These are phyloP conservation scores for Acephala macrosclerotiorum DNA, from an alignment of 2,329 filamentous ascomycete genomes.

Conservation along the genomic window DNA sequence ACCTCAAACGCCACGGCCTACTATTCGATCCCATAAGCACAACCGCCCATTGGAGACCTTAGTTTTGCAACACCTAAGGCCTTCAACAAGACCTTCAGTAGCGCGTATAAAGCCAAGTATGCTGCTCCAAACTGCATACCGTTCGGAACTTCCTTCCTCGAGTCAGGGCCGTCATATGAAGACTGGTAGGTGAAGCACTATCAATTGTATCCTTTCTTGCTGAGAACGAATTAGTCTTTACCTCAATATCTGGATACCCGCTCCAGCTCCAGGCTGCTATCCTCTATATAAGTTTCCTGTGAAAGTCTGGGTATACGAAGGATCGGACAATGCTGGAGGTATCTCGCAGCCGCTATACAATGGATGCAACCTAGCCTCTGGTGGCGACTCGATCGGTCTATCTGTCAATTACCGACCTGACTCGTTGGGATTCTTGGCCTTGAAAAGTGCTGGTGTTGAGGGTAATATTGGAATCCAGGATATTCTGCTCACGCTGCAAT, in stretches of 20 bases:
- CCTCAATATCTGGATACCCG: slow-evolving; percentile 1
- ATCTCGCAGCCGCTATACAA: slow-evolving; percentile 1
- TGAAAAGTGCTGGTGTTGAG: no score
- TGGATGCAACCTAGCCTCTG: neutral
- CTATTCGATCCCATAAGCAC: slow-evolving; percentile 1
- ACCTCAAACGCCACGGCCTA: neutral
- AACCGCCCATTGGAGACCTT: neutral
- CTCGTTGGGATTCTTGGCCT: neutral
- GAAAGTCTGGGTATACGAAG: slow-evolving; percentile 5
- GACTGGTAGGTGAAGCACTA: neutral
- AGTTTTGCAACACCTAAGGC: neutral
- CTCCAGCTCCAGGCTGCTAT: neutral
- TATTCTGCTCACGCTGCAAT: no score
- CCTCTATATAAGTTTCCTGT: neutral
- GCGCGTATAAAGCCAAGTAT: neutral
- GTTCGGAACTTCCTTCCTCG: neutral
- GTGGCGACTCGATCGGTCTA: neutral
- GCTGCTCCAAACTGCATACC: neutral
- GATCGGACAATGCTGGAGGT: neutral
- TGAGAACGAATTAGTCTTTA: neutral
- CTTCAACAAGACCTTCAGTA: neutral
- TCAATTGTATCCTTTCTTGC: neutral
- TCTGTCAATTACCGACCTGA: slow-evolving; percentile 5
- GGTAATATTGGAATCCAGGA: no score
- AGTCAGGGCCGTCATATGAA: neutral